phyloP scores from a whole-genome alignment of 116 monocot species.

The Trichopus zeylanicus region DNA sequence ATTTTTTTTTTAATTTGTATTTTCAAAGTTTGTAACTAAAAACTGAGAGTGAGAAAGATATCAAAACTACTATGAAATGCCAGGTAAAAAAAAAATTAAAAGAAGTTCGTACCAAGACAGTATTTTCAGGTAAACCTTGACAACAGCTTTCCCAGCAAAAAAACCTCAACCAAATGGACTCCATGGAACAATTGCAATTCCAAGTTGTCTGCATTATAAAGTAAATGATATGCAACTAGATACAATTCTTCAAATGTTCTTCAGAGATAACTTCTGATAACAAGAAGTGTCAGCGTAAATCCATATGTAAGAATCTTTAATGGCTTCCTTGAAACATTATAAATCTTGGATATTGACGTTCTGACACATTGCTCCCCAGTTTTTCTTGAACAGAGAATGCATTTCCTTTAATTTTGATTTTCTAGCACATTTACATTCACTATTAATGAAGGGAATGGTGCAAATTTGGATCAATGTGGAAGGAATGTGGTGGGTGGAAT shows the following conservation, averaged over 20 bases:
- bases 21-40: background rate
- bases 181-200: constrained; percentile 34
- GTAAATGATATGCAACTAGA: background rate
- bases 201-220: constrained; percentile 32
- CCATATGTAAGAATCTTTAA: too few species aligned
- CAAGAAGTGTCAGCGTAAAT: too few species aligned
- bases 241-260: background rate
- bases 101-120: constrained; percentile 12
- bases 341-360: too few species aligned
- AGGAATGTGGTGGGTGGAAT: too few species aligned
- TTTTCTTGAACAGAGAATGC: too few species aligned
- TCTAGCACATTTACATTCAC: too few species aligned
- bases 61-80: background rate
- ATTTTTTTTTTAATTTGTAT: background rate
- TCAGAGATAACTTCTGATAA: too few species aligned
- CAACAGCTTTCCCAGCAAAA: constrained; percentile 27
- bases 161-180: constrained; percentile 45
- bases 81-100: background rate
- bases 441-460: too few species aligned
- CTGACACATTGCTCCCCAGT: too few species aligned
- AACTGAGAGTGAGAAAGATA: background rate
- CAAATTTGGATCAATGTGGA: too few species aligned
- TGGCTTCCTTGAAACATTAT: too few species aligned
- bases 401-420: too few species aligned
- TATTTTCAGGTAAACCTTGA: constrained; percentile 16